Evolutionary conservation across 2,329 filamentous ascomycete genomes (phyloP).

Genomic region (Penicillium sp.): DNA sequence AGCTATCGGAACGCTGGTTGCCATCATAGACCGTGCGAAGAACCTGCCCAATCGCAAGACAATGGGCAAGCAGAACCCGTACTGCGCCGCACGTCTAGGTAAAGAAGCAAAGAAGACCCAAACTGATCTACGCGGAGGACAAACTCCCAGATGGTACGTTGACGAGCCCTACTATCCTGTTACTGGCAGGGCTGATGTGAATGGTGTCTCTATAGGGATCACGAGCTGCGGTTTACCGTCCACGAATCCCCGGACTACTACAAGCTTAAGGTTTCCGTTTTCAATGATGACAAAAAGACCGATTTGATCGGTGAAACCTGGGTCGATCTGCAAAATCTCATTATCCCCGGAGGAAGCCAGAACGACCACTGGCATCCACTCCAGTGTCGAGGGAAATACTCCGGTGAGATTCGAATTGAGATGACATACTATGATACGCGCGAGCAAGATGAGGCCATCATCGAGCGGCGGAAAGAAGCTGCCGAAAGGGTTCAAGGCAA

Average conservation of each 20-base stretch:
- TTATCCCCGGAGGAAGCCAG: slow-evolving; percentile 85
- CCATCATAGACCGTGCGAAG: slow-evolving; percentile 91
- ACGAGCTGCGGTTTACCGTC: slow-evolving; percentile 92
- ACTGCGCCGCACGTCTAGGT: slow-evolving; percentile 86
- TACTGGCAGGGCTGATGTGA: background rate
- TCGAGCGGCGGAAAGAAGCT: slow-evolving; percentile 53
- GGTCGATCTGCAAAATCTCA: slow-evolving; percentile 76
- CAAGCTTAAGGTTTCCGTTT: slow-evolving; percentile 90
- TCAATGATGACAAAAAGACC: slow-evolving; percentile 98
- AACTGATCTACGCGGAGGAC: slow-evolving; percentile 88
- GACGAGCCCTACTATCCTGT: background rate
- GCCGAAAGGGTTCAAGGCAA: slow-evolving; percentile 38
- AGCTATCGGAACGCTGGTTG: slow-evolving; percentile 85
- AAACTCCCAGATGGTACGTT: slow-evolving; percentile 85
- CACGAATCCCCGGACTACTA: slow-evolving; percentile 97
- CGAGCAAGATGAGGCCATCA: slow-evolving; percentile 70
- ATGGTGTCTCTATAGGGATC: slow-evolving; percentile 65
- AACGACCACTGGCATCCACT: slow-evolving; percentile 89
- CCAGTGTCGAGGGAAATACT: slow-evolving; percentile 88
- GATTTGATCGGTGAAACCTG: slow-evolving; percentile 94
- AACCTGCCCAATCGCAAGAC: slow-evolving; percentile 95
- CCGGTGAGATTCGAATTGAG: slow-evolving; percentile 90
- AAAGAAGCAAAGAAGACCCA: slow-evolving; percentile 98
- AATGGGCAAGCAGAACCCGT: slow-evolving; percentile 97
- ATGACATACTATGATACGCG: slow-evolving; percentile 93